These are phyloP conservation scores for Aspergillus sergii DNA, from an alignment of 2,329 filamentous ascomycete species.

Conservation along the genomic window DNA sequence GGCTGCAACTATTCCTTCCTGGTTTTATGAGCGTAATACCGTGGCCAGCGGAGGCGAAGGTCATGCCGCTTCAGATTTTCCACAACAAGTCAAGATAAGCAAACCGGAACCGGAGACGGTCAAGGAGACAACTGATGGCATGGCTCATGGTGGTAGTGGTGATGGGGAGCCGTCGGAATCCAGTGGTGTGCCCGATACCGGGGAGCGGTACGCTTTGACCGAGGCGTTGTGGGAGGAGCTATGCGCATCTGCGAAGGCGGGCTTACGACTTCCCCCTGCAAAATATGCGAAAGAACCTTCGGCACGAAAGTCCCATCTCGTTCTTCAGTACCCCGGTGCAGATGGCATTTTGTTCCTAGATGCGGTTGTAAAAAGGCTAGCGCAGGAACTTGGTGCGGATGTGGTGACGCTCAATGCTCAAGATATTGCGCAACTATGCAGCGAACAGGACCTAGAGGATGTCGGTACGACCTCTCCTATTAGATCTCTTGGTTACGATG, in stretches of 20 bases:
- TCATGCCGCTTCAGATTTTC: slow-evolving; percentile 13
- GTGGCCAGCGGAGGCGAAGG: slow-evolving; percentile 25
- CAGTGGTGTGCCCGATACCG: slow-evolving; percentile 17
- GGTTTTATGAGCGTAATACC: slow-evolving; percentile 42
- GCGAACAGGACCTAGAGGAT: slow-evolving; percentile 44
- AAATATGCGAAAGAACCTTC: slow-evolving; percentile 51
- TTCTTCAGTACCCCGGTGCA: slow-evolving; percentile 61
- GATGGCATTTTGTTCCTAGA: slow-evolving; percentile 60
- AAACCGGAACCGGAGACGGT: slow-evolving; percentile 22
- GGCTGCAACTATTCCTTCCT: slow-evolving; percentile 35
- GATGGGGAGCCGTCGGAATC: slow-evolving; percentile 23
- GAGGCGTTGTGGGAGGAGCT: slow-evolving; percentile 53
- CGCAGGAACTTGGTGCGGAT: slow-evolving; percentile 55
- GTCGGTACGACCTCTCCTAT: slow-evolving; percentile 37
- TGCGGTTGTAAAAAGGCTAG: slow-evolving; percentile 64
- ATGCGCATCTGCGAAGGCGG: slow-evolving; percentile 53
- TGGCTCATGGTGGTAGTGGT: slow-evolving; percentile 29
- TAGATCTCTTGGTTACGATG: slow-evolving; percentile 57
- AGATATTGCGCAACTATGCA: slow-evolving; percentile 49
- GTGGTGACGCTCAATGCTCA: slow-evolving; percentile 48
- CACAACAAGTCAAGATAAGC: slow-evolving; percentile 32
- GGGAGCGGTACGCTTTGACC: slow-evolving; percentile 42
- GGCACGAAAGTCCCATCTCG: slow-evolving; percentile 57
- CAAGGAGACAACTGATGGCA: slow-evolving; percentile 11
- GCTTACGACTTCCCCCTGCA: slow-evolving; percentile 46